A percentile compares a stretch with the other conserved stretches of the same genome.
These are phyloP conservation scores for Monosporozyma yasuniensis DNA, from an alignment of 805 yeast genomes.

Conservation along the genomic window DNA sequence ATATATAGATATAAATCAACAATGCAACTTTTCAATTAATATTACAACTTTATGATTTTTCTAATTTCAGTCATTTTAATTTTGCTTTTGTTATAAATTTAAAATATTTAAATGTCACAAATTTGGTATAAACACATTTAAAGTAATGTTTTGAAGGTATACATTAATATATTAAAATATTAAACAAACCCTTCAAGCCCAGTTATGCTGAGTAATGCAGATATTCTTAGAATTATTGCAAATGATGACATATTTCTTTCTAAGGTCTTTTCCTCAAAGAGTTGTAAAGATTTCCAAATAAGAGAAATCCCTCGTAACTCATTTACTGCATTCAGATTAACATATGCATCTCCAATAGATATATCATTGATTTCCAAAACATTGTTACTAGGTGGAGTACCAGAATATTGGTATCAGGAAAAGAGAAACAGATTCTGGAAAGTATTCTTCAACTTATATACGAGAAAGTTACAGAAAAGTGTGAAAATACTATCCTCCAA, in stretches of 20 bases:
- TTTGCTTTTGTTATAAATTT: neutral
- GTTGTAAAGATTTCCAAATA: slow-evolving; percentile 3
- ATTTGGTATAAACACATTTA: neutral
- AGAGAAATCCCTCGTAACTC: slow-evolving; percentile 40
- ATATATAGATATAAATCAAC: neutral
- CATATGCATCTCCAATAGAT: slow-evolving; percentile 42
- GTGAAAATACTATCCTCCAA: slow-evolving; percentile 4
- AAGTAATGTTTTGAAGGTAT: neutral
- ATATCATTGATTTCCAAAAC: slow-evolving; percentile 41
- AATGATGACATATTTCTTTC: slow-evolving; percentile 15
- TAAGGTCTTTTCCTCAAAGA: neutral
- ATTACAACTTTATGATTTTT: neutral
- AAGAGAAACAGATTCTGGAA: slow-evolving; percentile 10
- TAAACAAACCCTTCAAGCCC: neutral
- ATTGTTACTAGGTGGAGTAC: slow-evolving; percentile 49
- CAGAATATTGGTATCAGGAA: slow-evolving; percentile 42
- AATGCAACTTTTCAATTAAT: neutral
- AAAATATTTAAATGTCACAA: neutral
- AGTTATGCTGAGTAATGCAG: neutral
- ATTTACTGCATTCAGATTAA: slow-evolving; percentile 52
- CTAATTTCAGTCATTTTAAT: neutral
- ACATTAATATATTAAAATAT: too few species aligned
- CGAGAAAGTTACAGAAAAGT: slow-evolving; percentile 6
- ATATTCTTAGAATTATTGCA: slow-evolving; percentile 9
- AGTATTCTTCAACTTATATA: slow-evolving; percentile 1